Base-by-base conservation (phyloP, 768 basidiomycete species). In the Mycena belliarum region DNA sequence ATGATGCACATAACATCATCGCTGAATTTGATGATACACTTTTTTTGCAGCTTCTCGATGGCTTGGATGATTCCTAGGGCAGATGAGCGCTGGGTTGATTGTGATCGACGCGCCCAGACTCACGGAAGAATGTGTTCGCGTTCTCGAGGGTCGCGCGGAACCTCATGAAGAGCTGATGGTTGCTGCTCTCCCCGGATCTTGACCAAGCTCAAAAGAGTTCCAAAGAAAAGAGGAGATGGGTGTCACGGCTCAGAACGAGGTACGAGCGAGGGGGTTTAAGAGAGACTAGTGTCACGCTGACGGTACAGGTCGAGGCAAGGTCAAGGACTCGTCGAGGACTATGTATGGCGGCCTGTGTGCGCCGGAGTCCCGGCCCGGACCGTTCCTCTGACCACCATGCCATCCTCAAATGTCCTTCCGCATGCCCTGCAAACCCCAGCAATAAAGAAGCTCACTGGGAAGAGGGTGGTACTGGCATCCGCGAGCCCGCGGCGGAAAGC, bases 391-490 rank as follows among this genome's bases (percentile, higher is more conserved):
- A 26, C 41, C 26, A n/a, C 29, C 38, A 57, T 62, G 56, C 14
- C 56, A 2, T 20, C 48, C 33, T 38, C 42, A 6, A 38, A 51
- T 33, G 21, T 92, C 47, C 82, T 89, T 10, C 71, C 85, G 0
- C 78, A 86, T 66, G 90, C 90, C 1, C 78, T 93, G 14, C 71
- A 77, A 35, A 78, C 83, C 1, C 87, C 87, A 12, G 77, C 77
- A 0, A 75, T 87, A 42, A 76, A 86, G 64, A 91, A 87, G 68
- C 80, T 97, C 1, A 68, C 77, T 37, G 85, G 83, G 20, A 95
- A 93, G 68, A 80, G 91, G 4, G 82, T 98, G 45, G 75, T 97
- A 3, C 79, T 98, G 1, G 95, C 95, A 1, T 96, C 94, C 6
- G 86, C 84, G 55, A 95, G 92, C 64, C 91, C 93, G 1, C 80